Evolutionary conservation across 148 eudicot species (phyloP), one percentile per base, ranked within the genome.

Genomic region (Amaranthus palmeri): DNA sequence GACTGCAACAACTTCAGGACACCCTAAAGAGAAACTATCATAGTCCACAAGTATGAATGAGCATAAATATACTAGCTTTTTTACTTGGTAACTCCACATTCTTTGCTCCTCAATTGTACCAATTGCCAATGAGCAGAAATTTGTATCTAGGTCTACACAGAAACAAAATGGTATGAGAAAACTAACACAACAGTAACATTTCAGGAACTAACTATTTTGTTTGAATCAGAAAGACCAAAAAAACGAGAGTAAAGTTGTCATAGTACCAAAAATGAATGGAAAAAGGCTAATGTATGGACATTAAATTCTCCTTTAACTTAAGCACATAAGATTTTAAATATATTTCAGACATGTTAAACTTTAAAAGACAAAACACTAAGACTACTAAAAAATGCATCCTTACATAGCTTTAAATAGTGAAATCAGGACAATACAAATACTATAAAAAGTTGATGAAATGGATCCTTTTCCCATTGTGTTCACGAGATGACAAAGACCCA

Each of bases 1-100:
- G 74, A 89, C 86, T 66, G 83, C 64, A 25, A 77, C 84, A 77
- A 85, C 60, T 56, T 89, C 91, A 65, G 77, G 70, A 79, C 61
- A 72, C 68, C 69, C 74, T 18, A 69, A 68, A 36, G 70, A 60
- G 68, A 85, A 78, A 68, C 73, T 63, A 72, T 85, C 90, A 83
- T 80, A 88, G 56, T 84, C 76, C 44, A 81, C 82, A 61, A 93
- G 90, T 79, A 93, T 76, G 73, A 81, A 85, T 58, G 92, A 80
- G 82, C 93, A 87, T 54, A 91, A 72, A 57, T 82, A 85, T 66
- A 89, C 79, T 73, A 93, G 85, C 84, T 83, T 91, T 84, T 81
- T 83, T 54, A 87, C 77, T 85, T 91, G 98, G 82, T 85, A 86
- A 72, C 67, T 68, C 98, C 97, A 93, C 56, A 80, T 72, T 53